Evolutionary conservation across 306 rosid genomes (phyloP), one percentile per base, ranked within the genome.

Genomic region (Potentilla sterilis): DNA sequence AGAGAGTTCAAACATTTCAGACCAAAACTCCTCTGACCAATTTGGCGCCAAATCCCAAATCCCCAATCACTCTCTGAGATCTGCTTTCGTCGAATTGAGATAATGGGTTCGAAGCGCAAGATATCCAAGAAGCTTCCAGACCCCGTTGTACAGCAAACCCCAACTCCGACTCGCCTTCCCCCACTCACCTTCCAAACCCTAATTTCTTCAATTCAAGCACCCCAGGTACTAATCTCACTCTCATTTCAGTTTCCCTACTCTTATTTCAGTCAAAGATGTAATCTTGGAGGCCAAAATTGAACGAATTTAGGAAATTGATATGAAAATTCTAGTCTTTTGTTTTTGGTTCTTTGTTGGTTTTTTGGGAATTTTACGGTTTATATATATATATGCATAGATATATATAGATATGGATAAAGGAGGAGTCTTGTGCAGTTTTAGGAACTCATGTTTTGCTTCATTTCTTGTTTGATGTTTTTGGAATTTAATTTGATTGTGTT

Each of bases 171-270:
- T 66, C 73, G 24, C 42, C 11, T 14, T 42, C 48, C 72, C 6
- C n/a, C 69, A 19, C 66, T n/a, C 35, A 32, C 70, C n/a, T 59
- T 80, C 73, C 22, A 19, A 79, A 49, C 79, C 81, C 81, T 83
- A 79, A 78, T 76, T 22, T 72, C 79, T 40, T 63, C 78, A 49
- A 51, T 83, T 79, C 67, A 57, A 67, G 41, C 81, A 22, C 40
- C 75, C 6, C n/a, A 79, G 81, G 86, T 83, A 75, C 72, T 19
- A 7, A 9, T 21, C 54, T 15, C 37, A 7, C 54, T 7, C 42
- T 28, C 15, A 63, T 46, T 62, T 11, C 2, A 7, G n/a, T 49
- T 38, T 51, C 15, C 7, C 0, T 42, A n/a, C 37, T 70, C 12
- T 18, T 38, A 7, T 12, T 40, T 47, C 44, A 15, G 42, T 28